phyloP scores from a whole-genome alignment of 106 monocot genomes.

The Allium cepa region DNA sequence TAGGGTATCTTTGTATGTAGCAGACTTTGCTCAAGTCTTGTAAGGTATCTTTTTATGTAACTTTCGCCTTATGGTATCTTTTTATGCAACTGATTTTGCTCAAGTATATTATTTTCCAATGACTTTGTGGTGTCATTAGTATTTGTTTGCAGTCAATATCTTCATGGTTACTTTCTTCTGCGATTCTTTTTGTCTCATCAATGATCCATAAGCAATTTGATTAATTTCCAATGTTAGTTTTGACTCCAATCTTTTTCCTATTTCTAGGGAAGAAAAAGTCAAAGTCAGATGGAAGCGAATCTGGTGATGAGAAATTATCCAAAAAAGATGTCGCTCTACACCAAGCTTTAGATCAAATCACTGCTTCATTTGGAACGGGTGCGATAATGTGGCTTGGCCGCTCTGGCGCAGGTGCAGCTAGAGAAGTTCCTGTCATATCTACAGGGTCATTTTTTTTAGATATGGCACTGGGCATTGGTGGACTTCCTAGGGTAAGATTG shows the following conservation, averaged over 20 bases:
- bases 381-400: constrained; percentile 99
- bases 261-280: constrained; percentile 45
- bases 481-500: constrained; percentile 85
- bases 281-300: constrained; percentile 65
- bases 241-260: not conserved
- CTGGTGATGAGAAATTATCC: constrained; percentile 65
- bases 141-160: not conserved
- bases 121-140: not conserved
- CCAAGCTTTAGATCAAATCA: constrained; percentile 90
- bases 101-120: constrained; percentile 31
- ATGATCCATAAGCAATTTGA: too few species aligned
- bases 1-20: too few species aligned
- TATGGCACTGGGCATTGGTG: constrained; percentile 88
- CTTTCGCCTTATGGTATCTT: constrained; percentile 19
- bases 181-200: too few species aligned
- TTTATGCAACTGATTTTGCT: constrained; percentile 62
- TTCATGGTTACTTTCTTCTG: not conserved
- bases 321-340: constrained; percentile 86
- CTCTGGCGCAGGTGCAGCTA: constrained; percentile 29
- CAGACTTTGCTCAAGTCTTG: too few species aligned
- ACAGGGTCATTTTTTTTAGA: constrained; percentile 90
- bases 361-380: constrained; percentile 88
- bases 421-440: constrained; percentile 86
- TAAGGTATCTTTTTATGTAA: constrained; percentile 18
- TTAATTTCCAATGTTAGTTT: not conserved